A percentile compares a stretch with the other conserved stretches of the same genome.
Evolutionary conservation across 1,139 yeast genomes (phyloP).

Genomic region (Geotrichum citri-aurantii): DNA sequence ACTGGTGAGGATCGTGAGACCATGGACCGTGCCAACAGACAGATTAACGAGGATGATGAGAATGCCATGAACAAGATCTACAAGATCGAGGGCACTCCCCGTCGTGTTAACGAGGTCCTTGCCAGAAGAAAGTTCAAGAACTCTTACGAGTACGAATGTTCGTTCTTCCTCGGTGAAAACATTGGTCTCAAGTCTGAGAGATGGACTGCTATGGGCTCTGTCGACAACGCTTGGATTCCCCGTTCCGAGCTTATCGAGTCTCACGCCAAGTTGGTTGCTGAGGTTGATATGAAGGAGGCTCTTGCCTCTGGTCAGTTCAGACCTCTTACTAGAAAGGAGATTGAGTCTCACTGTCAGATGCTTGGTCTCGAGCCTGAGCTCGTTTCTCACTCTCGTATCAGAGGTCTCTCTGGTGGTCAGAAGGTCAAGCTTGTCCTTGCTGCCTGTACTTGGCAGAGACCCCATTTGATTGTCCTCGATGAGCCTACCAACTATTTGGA

Average conservation of each 20-base stretch:
- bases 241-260: conserved; percentile 99
- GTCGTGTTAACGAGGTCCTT: conserved; percentile 93
- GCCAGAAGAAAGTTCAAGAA: conserved; percentile 99
- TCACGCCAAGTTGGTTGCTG: conserved; percentile 98
- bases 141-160: conserved; percentile 99
- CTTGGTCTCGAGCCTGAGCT: conserved; percentile 98
- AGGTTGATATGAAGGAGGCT: conserved; percentile 99
- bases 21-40: conserved; percentile 99
- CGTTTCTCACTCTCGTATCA: conserved; percentile 98
- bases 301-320: conserved; percentile 99
- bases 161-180: conserved; percentile 96
- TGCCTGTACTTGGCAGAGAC: conserved; percentile 99
- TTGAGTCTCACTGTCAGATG: conserved; percentile 97
- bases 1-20: conserved; percentile 99
- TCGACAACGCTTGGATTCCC: conserved; percentile 99
- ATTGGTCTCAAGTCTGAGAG: conserved; percentile 98
- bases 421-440: conserved; percentile 99
- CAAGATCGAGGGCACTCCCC: conserved; percentile 97
- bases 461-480: conserved; percentile 98
- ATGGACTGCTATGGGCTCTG: conserved; percentile 99
- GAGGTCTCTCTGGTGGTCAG: conserved; percentile 99
- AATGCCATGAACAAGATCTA: conserved; percentile 98
- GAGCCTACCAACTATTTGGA: conserved; percentile 95
- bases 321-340: conserved; percentile 99
- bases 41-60: conserved; percentile 94